Evolutionary conservation across 2,329 filamentous ascomycete genomes (phyloP).

Genomic region (Chlorencoelia australis): DNA sequence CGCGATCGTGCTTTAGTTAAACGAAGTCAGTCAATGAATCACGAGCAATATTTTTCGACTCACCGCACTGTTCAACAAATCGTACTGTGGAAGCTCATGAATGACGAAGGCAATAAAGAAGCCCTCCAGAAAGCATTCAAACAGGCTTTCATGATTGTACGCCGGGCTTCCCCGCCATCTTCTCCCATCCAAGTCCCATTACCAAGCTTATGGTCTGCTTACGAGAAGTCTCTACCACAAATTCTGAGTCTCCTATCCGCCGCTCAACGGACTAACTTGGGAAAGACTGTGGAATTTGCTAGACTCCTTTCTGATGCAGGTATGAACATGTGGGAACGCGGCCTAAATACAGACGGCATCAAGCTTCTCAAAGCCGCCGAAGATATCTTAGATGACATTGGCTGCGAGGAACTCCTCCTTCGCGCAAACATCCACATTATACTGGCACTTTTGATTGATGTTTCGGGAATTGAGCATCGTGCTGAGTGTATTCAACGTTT

Average conservation of each 20-base stretch:
- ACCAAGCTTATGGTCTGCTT: not conserved
- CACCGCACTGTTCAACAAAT: not conserved
- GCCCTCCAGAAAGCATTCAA: not conserved
- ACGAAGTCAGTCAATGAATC: not conserved
- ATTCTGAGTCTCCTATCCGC: not conserved
- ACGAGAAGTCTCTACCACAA: not conserved
- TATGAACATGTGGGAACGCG: constrained; percentile 14
- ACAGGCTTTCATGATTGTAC: not conserved
- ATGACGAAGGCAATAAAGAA: not conserved
- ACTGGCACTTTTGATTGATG: constrained; percentile 12
- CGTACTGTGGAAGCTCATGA: not conserved
- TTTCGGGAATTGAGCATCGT: constrained; percentile 12
- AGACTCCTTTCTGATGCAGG: constrained; percentile 14
- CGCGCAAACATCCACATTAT: constrained; percentile 14
- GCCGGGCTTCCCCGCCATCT: not conserved
- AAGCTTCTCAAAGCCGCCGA: constrained; percentile 12
- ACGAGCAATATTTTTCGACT: not conserved
- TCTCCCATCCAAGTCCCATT: not conserved
- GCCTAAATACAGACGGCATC: constrained; percentile 10
- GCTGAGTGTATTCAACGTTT: constrained; percentile 11
- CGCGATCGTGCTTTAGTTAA: not conserved
- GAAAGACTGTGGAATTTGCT: constrained; percentile 6
- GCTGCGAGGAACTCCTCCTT: constrained; percentile 9
- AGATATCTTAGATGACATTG: constrained; percentile 11
- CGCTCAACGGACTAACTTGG: not conserved